Percentiles rank a stretch among this genome's conserved stretches.
Evolutionary conservation across 805 yeast genomes (phyloP).

Genomic region (Pichia membranifaciens): DNA sequence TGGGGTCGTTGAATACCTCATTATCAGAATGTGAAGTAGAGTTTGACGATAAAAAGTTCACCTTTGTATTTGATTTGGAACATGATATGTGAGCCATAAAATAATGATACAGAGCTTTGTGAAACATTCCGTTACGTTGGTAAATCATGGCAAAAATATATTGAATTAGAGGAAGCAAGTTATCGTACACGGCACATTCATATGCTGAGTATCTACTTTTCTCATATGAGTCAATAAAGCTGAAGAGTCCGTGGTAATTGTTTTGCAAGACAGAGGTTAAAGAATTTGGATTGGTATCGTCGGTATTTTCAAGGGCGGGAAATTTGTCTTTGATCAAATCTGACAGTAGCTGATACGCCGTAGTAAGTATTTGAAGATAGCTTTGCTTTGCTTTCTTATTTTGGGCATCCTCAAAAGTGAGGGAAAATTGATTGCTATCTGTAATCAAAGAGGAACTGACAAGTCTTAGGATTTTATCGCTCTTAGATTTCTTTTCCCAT

Average conservation of each 20-base stretch:
- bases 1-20: background rate
- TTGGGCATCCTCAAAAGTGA: too few species aligned
- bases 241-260: slow-evolving; percentile 16
- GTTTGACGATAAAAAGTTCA: background rate
- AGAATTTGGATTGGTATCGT: too few species aligned
- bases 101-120: slow-evolving; percentile 37
- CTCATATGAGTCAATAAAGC: slow-evolving; percentile 35
- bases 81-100: slow-evolving; percentile 22
- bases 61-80: background rate
- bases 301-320: slow-evolving; percentile 11
- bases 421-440: too few species aligned
- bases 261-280: background rate
- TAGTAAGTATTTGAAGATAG: background rate
- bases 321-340: slow-evolving; percentile 29
- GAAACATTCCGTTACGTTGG: slow-evolving; percentile 34
- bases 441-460: too few species aligned
- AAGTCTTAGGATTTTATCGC: too few species aligned
- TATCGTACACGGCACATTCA: slow-evolving; percentile 34
- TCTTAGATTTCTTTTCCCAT: slow-evolving; percentile 26
- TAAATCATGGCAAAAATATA: slow-evolving; percentile 37
- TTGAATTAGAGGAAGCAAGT: slow-evolving; percentile 33
- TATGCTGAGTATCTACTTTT: slow-evolving; percentile 33
- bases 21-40: background rate
- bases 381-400: background rate
- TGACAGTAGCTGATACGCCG: slow-evolving; percentile 32